These are phyloP conservation scores for Bipolaris zeicola DNA, from an alignment of 2,329 filamentous ascomycete genomes.

Conservation along the genomic window DNA sequence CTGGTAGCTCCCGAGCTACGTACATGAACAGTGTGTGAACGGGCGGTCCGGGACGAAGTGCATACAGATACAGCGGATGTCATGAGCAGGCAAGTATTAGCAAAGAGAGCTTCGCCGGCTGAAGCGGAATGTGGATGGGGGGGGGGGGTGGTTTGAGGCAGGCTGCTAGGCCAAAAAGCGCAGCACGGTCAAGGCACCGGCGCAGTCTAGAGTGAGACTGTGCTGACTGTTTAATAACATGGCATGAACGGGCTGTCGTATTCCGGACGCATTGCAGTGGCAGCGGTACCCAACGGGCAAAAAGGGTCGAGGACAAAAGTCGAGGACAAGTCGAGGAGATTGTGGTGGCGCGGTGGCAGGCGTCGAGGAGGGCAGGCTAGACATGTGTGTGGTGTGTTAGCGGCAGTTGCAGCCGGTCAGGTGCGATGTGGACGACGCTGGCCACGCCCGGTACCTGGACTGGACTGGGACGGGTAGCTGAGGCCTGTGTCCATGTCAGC, in stretches of 20 bases:
- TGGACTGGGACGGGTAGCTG: not conserved
- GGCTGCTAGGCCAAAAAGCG: not conserved
- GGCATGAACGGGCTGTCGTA: not conserved
- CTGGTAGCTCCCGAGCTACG: not conserved
- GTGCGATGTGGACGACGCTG: not conserved
- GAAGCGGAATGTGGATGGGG: not conserved
- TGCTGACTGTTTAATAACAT: not conserved
- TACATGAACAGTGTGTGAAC: not conserved
- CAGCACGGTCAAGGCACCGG: not conserved
- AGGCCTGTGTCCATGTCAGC: not conserved
- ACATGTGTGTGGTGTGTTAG: constrained; percentile 1
- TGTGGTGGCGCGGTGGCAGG: not conserved
- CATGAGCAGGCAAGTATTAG: constrained; percentile 2
- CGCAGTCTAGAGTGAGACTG: not conserved
- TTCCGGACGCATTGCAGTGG: not conserved
- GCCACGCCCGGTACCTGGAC: constrained; percentile 2
- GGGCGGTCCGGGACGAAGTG: not conserved
- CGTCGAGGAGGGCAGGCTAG: not conserved
- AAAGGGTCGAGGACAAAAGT: not conserved
- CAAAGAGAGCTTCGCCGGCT: constrained; percentile 3
- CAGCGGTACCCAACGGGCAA: not conserved
- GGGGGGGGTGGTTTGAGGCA: not conserved
- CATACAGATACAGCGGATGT: not conserved
- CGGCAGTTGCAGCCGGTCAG: constrained; percentile 10
- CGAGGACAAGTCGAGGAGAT: not conserved